These are phyloP conservation scores for Huiozyma naganishii DNA, from an alignment of 805 yeast genomes.

Conservation along the genomic window DNA sequence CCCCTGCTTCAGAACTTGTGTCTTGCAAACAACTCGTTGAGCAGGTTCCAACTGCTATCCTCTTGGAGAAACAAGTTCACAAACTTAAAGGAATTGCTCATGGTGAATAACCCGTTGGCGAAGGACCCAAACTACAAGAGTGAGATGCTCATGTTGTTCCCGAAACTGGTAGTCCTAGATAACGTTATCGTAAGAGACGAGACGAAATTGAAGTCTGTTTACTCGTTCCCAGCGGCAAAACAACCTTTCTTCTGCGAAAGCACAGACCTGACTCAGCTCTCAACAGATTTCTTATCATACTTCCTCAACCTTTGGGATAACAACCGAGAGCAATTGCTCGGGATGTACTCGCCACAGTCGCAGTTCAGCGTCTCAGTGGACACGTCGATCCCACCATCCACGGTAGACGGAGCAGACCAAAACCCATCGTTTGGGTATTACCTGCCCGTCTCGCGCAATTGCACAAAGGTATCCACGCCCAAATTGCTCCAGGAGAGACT, in stretches of 20 bases:
- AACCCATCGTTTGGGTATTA: conserved; percentile 53
- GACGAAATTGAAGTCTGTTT: conserved; percentile 39
- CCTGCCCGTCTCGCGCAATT: conserved; percentile 67
- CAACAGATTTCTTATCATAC: conserved; percentile 67
- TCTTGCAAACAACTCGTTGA: conserved; percentile 62
- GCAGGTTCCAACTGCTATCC: conserved; percentile 49
- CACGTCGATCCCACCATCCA: conserved; percentile 49
- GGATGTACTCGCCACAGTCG: conserved; percentile 71
- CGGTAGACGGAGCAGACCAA: conserved; percentile 26
- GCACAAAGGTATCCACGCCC: conserved; percentile 47
- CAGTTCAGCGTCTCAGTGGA: conserved; percentile 78
- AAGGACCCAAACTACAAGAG: conserved; percentile 38
- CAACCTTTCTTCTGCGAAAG: conserved; percentile 77
- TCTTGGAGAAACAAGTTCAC: conserved; percentile 70
- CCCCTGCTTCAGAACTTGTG: conserved; percentile 75
- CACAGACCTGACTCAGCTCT: conserved; percentile 52
- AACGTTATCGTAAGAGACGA: conserved; percentile 73
- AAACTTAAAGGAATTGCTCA: conserved; percentile 59
- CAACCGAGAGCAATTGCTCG: conserved; percentile 49
- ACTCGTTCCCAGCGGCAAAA: conserved; percentile 28
- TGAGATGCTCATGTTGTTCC: conserved; percentile 65
- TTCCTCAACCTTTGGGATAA: conserved; percentile 73
- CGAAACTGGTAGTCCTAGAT: conserved; percentile 67
- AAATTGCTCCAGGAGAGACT: conserved; percentile 50
- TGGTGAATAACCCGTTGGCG: conserved; percentile 66